Conservation (phyloP, 169 alveolate species). For the Plasmodium blacklocki region DNA sequence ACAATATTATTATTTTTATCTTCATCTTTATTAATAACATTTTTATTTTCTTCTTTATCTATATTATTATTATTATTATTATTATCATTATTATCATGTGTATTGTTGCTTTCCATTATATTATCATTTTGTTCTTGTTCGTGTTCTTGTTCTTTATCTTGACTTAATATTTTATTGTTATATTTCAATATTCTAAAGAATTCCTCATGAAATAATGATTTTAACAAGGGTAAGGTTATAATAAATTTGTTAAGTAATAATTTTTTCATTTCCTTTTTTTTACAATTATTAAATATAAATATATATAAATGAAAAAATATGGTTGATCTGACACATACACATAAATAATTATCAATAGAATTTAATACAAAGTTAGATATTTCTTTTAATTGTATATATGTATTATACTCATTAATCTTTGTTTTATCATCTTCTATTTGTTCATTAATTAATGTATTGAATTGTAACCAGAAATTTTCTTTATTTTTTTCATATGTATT, state of each 20-base stretch:
- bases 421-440: slow-evolving; percentile 23
- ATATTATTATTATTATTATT: not conserved
- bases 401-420: slow-evolving; percentile 9
- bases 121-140: not conserved
- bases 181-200: slow-evolving; percentile 67
- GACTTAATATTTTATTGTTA: slow-evolving; percentile 24
- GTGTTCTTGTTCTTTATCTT: not conserved
- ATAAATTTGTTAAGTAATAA: slow-evolving; percentile 49
- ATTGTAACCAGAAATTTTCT: slow-evolving; percentile 37
- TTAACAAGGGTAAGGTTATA: slow-evolving; percentile 29
- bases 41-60: not conserved
- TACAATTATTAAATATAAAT: slow-evolving; percentile 51
- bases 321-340: slow-evolving; percentile 64
- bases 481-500: slow-evolving; percentile 47
- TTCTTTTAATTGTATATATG: slow-evolving; percentile 28
- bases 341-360: slow-evolving; percentile 59
- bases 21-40: slow-evolving; percentile 1
- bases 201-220: slow-evolving; percentile 68
- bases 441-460: slow-evolving; percentile 16
- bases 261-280: slow-evolving; percentile 27
- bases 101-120: too few species aligned
- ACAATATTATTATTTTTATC: not conserved
- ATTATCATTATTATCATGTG: not conserved
- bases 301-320: slow-evolving; percentile 68
- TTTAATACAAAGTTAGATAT: slow-evolving; percentile 46